Evolutionary conservation across 2,329 filamentous ascomycete species (phyloP), one percentile per base, ranked within the genome.

Genomic region (Pyrenochaeta sp.): DNA sequence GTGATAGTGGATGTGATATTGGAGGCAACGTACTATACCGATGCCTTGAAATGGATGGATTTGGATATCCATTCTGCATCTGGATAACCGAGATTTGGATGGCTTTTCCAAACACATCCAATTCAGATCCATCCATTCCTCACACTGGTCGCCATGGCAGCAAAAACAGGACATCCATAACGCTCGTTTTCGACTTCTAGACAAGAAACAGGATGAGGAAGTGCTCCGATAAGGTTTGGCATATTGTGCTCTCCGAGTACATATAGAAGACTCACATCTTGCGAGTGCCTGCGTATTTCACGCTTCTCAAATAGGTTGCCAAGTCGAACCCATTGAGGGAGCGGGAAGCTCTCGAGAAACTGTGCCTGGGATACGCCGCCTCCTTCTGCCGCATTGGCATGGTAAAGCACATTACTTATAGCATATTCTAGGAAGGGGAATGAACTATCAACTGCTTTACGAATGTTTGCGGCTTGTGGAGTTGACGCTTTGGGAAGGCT

Each of bases 401-500:
- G 80, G 31, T 61, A 44, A 11, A 82, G 64, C 5, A 81, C n/a
- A 79, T 79, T 68, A 6, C 66, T 51, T 23, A 75, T 62, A 14
- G 79, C 75, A 58, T 83, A 83, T 45, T 75, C 56, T 6, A 85
- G 66, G 47, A 85, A 82, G 1, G 81, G 78, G 54, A 75, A 79
- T 23, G 61, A 56, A 3, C 40, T n/a, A 23, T 17, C 54, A 20
- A 67, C 57, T 33, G 30, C 39, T 27, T 51, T 49, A 44, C 51
- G 50, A 4, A 55, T 6, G 43, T 32, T 47, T 52, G 29, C 42
- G 18, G 54, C 56, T 40, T 54, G 14, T 32, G 3, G 36, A n/a
- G 30, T 49, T 49, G 37, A 52, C 31, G 51, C 58, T 20, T 54
- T 59, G 12, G 36, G 49, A 27, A 27, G 23, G 11, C 18, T 41